These are phyloP conservation scores for Pilasporangium apinafurcum DNA, from an alignment of 352 stramenopile genomes.

Conservation along the genomic window DNA sequence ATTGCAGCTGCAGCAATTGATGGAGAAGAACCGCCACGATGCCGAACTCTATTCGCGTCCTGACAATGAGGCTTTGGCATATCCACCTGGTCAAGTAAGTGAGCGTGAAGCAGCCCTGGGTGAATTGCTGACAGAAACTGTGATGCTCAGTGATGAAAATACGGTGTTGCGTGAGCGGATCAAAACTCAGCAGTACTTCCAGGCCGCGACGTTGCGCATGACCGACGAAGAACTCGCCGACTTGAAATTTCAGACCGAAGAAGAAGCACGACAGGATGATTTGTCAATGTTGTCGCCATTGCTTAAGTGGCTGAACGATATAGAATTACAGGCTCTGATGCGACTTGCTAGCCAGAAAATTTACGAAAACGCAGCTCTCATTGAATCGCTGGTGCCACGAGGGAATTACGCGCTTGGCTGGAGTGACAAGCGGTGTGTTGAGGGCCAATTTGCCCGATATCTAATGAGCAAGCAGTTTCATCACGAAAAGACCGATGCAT, in stretches of 20 bases:
- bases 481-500: conserved; percentile 5
- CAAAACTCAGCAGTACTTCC: conserved; percentile 5
- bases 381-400: conserved; percentile 12
- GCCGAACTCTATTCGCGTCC: background rate
- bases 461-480: conserved; percentile 26
- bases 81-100: background rate
- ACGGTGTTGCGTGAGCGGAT: conserved; percentile 7
- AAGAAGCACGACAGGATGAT: conserved; percentile 7
- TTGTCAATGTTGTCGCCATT: conserved; percentile 12
- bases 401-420: conserved; percentile 31
- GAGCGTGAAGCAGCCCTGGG: background rate
- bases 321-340: conserved; percentile 4
- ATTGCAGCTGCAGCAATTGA: conserved; percentile 7
- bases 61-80: background rate
- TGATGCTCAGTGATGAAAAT: conserved; percentile 11
- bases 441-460: conserved; percentile 18
- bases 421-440: conserved; percentile 24
- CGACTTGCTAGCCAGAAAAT: conserved; percentile 6
- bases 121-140: conserved; percentile 10
- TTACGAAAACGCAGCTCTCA: conserved; percentile 14
- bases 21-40: conserved; percentile 3
- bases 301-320: conserved; percentile 4
- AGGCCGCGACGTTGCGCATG: conserved; percentile 8
- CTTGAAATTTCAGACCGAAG: background rate
- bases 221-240: conserved; percentile 3